A percentile compares a stretch with the other conserved stretches of the same genome.
Conservation (phyloP, 73 alveolate genomes). For the Tetrahymena borealis region DNA sequence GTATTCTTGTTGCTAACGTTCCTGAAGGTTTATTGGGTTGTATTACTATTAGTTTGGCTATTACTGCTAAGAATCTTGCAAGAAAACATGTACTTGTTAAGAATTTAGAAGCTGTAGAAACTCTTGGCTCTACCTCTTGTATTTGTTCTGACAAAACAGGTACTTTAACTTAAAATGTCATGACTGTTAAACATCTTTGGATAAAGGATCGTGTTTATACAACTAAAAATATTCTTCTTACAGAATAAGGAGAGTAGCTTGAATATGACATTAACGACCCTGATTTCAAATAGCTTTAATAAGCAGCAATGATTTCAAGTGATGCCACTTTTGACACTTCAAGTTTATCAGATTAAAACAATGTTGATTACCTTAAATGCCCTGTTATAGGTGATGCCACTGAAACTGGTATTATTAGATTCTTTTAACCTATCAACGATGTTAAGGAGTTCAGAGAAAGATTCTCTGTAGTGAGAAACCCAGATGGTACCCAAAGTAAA, state of each 20-base stretch:
- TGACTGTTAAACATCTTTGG: slow-evolving; percentile 76
- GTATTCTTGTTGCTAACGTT: slow-evolving; percentile 93
- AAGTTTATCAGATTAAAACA: slow-evolving; percentile 12
- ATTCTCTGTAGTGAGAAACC: slow-evolving; percentile 9
- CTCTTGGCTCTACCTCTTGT: slow-evolving; percentile 91
- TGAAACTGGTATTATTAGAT: slow-evolving; percentile 85
- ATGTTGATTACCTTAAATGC: slow-evolving; percentile 9
- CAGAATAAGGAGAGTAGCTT: slow-evolving; percentile 25
- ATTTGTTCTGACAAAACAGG: slow-evolving; percentile 96
- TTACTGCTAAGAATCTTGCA: slow-evolving; percentile 94
- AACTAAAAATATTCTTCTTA: slow-evolving; percentile 67
- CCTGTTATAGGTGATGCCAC: slow-evolving; percentile 81
- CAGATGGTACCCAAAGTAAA: slow-evolving; percentile 23
- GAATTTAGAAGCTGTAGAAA: slow-evolving; percentile 92
- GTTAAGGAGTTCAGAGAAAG: slow-evolving; percentile 43
- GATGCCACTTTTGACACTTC: slow-evolving; percentile 30
- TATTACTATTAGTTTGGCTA: slow-evolving; percentile 86
- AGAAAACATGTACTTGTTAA: slow-evolving; percentile 77
- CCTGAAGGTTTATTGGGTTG: slow-evolving; percentile 95
- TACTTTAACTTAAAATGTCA: slow-evolving; percentile 74
- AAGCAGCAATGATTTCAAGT: slow-evolving; percentile 42
- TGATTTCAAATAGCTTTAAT: slow-evolving; percentile 20
- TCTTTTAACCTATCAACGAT: slow-evolving; percentile 70
- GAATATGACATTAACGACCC: slow-evolving; percentile 39
- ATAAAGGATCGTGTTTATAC: slow-evolving; percentile 74